Evolutionary conservation across 257 asterid species (phyloP), one percentile per base, ranked within the genome.

Genomic region (Nicotiana noctiflora): DNA sequence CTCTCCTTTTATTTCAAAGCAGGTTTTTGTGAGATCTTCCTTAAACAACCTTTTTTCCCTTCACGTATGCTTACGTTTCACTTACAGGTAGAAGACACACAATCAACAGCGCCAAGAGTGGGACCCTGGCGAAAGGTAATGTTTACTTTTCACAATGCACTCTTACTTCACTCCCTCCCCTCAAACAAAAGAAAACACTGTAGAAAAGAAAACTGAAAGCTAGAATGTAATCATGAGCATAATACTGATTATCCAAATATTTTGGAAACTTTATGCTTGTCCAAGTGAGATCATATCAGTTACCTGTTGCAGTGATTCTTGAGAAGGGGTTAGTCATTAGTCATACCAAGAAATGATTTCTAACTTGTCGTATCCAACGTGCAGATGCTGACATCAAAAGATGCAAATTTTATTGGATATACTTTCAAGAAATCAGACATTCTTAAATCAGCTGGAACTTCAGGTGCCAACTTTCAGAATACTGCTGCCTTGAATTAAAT

Each of bases 91-190:
- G 93, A 91, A 79, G 89, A 85, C 82, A 87, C 93, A 79, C 92
- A 93, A 21, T 93, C 93, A 3, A 64, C 88, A 27, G 76, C 85
- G 34, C 97, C 99, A 81, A 86, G 88, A 88, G 97, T 95, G 3
- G 99, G 99, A 84, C 98, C 98, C 17, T 95, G 99, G 99, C 90
- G 99, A 80, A 95, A 95, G 97, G 99, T 95, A 89, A 85, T 66
- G 32, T 44, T 32, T 37, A 65, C 32, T 25, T 52, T 83, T 44
- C 23, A 67, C 76, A 17, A 27, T 61, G 60, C 27, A 78, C n/a
- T n/a, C n/a, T 21, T 70, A 72, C 60, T 72, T 46, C 23, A 70
- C 21, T 46, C 21, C 4, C 4, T 23, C 61, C 37, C 40, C 40
- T 44, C 8, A 21, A 49, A 63, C 6, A 72, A 7, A 55, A 18